Base-by-base conservation (phyloP, 1,284 basidiomycete genomes). In the Melampsora americana region DNA sequence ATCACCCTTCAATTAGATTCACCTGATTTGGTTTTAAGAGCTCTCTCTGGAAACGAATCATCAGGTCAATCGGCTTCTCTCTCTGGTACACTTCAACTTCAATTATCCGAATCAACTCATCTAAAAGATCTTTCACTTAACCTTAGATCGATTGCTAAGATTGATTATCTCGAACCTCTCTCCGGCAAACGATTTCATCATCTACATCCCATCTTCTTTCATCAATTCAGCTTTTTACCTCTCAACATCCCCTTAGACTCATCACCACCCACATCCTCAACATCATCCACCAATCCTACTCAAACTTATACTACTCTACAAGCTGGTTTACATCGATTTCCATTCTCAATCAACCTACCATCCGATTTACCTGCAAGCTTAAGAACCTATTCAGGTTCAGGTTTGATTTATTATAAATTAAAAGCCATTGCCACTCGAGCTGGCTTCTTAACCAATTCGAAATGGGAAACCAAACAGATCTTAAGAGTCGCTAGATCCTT, bases 341-440 rank as follows among this genome's bases (percentile, higher is more conserved):
- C 62, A 23, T 74, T 74, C 53, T 66, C 44, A 7, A n/a, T 74
- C 64, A 66, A 60, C 76, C 85, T 93, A 30, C 91, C 92, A 35
- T 91, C 91, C 66, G 88, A 89, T 12, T 85, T 95, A 2, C 94
- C 94, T 0, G 92, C 92, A 0, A 88, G 87, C 56, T 83, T 95
- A 50, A 82, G 85, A 68, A 90, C 90, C 5, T 85, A 84, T 77
- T 85, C 85, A 1, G 84, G 84, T 61, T 84, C 85, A 59, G 90
- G 90, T 1, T 86, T 88, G 42, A 87, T 96, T 76, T 83, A 85
- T 35, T 97, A 96, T 86, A 93, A 92, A 82, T 88, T 97, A 53
- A 90, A 92, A 62, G 94, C 92, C 0, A 86, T 88, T 53, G 92
- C 90, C 39, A 85, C 88, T 12, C 89, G 93, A 4, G 87, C 91